Evolutionary conservation across 495 filamentous ascomycete species (phyloP), one percentile per base, ranked within the genome.

Genomic region (Amniculicola lignicola): DNA sequence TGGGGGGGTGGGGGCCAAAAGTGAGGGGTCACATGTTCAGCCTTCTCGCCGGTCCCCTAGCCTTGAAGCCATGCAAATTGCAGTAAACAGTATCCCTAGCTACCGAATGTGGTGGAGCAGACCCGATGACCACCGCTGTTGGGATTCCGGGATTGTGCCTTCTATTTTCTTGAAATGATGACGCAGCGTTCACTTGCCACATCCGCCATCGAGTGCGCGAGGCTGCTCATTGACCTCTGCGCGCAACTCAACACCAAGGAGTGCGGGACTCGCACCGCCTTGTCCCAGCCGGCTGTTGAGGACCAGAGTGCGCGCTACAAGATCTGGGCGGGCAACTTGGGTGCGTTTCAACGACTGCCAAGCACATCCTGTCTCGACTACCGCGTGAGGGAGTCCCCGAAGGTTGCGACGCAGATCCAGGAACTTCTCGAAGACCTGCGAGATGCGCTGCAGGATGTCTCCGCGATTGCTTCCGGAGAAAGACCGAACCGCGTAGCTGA

Each of bases 341-440:
- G 60, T 21, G 60, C 55, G 19, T 28, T 50, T 15, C 47, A 59
- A 33, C 2, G 43, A 40, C 45, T 50, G 6, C 55, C 39, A 4
- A 23, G 15, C 10, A 12, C n/a, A 6, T 22, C 39, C 19, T 70
- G 64, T 16, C 43, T 70, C 9, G 66, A 70, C 33, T 55, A 56
- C 45, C 51, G 66, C 22, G 37, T 70, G 11, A 51, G 64, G 54
- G 61, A 68, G 10, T 44, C 59, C 1, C 61, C 57, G 7, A 56
- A 54, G 40, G 45, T 68, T 12, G 43, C 54, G 1, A 14, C 16
- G 5, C 63, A 63, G 31, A 54, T 68, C 23, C n/a, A 27, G 0
- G 48, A 60, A 11, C 54, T 67, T 4, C 45, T 68, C 4, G 52
- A 62, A 14, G 64, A 65, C 37, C 47, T 69, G 2, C 10, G 23